phyloP scores from a whole-genome alignment of 1,284 basidiomycete species.

The Caloboletus firmus region DNA sequence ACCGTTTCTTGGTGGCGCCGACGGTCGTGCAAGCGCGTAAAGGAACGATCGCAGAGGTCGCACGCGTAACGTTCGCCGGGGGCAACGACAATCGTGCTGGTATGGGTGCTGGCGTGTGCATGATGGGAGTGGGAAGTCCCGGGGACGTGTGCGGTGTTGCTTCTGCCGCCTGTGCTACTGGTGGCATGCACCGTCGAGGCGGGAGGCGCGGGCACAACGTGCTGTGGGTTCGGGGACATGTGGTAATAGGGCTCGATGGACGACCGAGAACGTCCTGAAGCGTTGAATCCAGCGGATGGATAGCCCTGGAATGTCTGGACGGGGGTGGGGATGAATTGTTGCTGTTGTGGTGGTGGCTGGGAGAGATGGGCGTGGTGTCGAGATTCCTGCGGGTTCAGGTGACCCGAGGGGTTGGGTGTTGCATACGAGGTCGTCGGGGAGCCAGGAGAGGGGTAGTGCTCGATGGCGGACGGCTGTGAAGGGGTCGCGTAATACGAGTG shows the following conservation, averaged over 20 bases:
- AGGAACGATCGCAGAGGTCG: constrained; percentile 70
- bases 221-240: constrained; percentile 37
- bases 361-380: constrained; percentile 32
- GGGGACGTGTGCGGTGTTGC: constrained; percentile 12
- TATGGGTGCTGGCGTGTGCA: constrained; percentile 10
- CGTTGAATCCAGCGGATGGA: constrained; percentile 35
- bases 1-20: constrained; percentile 79
- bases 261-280: constrained; percentile 31
- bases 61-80: constrained; percentile 62
- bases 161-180: constrained; percentile 14
- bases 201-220: constrained; percentile 30
- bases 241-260: constrained; percentile 40
- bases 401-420: constrained; percentile 27
- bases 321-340: constrained; percentile 54
- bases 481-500: constrained; percentile 29
- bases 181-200: constrained; percentile 17
- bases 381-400: constrained; percentile 32
- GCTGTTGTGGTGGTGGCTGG: constrained; percentile 26
- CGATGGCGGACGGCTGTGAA: constrained; percentile 15
- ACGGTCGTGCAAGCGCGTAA: constrained; percentile 74
- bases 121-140: constrained; percentile 21
- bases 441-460: constrained; percentile 23
- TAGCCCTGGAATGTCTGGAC: constrained; percentile 48
- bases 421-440: constrained; percentile 28
- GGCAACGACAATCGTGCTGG: constrained; percentile 22